Conservation (phyloP, 345 rosid species). For the Citrus inodora region DNA sequence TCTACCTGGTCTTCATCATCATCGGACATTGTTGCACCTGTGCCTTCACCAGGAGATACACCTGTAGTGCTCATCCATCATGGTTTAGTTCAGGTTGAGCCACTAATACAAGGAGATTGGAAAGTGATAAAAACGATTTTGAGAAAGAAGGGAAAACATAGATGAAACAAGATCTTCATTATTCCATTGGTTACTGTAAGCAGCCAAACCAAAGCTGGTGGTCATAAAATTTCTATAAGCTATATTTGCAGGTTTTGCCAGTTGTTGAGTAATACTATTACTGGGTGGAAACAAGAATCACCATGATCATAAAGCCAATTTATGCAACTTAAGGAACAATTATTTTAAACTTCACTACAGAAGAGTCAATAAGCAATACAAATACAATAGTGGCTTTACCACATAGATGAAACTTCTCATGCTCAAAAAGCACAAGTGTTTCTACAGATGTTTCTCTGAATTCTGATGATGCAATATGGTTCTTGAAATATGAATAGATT, state of each 20-base stretch:
- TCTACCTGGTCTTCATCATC: constrained; percentile 78
- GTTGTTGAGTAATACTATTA: background rate
- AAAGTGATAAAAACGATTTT: background rate
- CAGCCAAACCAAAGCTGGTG: background rate
- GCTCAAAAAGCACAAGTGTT: background rate
- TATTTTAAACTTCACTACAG: background rate
- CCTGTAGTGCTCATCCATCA: constrained; percentile 36
- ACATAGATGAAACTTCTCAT: background rate
- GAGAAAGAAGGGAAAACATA: background rate
- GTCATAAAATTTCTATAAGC: background rate
- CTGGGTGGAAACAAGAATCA: background rate
- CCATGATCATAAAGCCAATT: too few relatives aligned
- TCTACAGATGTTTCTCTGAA: too few relatives aligned
- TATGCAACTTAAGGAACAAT: background rate
- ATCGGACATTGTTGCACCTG: constrained; percentile 87
- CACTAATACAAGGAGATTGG: background rate
- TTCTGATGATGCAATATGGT: too few relatives aligned
- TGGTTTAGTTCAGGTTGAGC: constrained; percentile 6
- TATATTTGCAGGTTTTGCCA: background rate
- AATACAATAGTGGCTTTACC: background rate
- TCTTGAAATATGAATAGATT: background rate
- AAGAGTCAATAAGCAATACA: background rate
- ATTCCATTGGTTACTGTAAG: background rate
- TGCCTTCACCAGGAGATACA: constrained; percentile 75
- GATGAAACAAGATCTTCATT: background rate